Base-by-base conservation (phyloP, 2,329 filamentous ascomycete genomes). In the Sarocladiaceae sp. region DNA sequence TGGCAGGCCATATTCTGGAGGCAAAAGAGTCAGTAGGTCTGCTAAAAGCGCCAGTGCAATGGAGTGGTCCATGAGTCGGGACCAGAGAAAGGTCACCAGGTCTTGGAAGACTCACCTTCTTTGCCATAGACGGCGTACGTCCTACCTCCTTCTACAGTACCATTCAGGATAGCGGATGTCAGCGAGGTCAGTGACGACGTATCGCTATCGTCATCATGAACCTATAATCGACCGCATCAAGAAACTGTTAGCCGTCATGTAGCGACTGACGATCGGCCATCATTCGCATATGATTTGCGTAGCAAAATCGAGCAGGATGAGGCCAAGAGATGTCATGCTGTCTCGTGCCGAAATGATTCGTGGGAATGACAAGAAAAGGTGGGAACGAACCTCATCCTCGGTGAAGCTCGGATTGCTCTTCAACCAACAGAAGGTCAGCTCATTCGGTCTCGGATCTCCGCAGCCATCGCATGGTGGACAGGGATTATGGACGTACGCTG, bases 1-100 rank as follows among this genome's bases (percentile, higher is more conserved):
- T 6, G 65, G 66, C 13, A 68, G 49, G 4, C 62, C 61, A 48
- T 67, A 65, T 46, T 66, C 62, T 65, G 7, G 20, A 31, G 13
- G 7, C 2, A 9, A 21, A 20, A 4, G 3, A n/a, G 10, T 15
- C 31, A n/a, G n/a, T n/a, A n/a, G n/a, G n/a, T n/a, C n/a, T n/a
- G n/a, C n/a, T n/a, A n/a, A n/a, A n/a, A n/a, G n/a, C n/a, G n/a
- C n/a, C n/a, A n/a, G n/a, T n/a, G n/a, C n/a, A n/a, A n/a, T n/a
- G n/a, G n/a, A 33, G 9, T 33, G 12, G 16, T 10, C n/a, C 31
- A 33, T 9, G 12, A 33, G 9, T n/a, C 31, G 11, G 12, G 11
- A 33, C 6, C 6, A 9, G 16, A 15, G 31, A 33, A 33, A 9
- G 6, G n/a, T 15, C n/a, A n/a, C n/a, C n/a, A n/a, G n/a, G n/a